Percentiles rank a stretch among this genome's conserved stretches.
Conservation (phyloP, 805 yeast genomes). For the Metschnikowia borealis region DNA sequence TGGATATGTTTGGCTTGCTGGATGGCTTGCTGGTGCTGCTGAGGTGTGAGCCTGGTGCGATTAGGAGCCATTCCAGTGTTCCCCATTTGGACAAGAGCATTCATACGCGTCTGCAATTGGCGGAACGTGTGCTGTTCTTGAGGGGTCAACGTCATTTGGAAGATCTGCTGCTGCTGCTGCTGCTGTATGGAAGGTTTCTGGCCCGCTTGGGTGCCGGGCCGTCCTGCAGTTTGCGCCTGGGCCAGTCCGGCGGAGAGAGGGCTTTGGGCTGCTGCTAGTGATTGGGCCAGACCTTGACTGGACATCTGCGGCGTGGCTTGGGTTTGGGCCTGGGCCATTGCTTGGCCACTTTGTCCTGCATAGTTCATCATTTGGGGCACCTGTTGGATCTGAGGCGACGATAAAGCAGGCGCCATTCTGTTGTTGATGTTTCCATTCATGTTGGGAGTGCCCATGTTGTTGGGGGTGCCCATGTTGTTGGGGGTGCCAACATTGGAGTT, state of each 20-base stretch:
- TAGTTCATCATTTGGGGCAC: constrained; percentile 7
- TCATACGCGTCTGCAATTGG: constrained; percentile 38
- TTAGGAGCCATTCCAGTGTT: constrained; percentile 43
- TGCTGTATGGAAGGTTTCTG: constrained; percentile 29
- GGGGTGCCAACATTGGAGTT: constrained; percentile 16
- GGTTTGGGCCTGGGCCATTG: not conserved
- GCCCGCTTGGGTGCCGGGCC: constrained; percentile 15
- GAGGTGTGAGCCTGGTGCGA: constrained; percentile 37
- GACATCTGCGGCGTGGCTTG: not conserved
- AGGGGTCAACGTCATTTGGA: constrained; percentile 37
- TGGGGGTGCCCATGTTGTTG: constrained; percentile 7
- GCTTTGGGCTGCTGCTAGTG: not conserved
- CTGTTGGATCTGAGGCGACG: constrained; percentile 15
- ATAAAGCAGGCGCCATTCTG: constrained; percentile 10
- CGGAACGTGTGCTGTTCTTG: constrained; percentile 41
- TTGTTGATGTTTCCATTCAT: constrained; percentile 7
- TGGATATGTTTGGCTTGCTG: constrained; percentile 39
- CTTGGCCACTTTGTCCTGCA: constrained; percentile 1
- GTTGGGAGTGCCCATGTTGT: constrained; percentile 7
- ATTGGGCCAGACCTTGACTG: constrained; percentile 2
- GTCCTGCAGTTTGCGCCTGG: not conserved
- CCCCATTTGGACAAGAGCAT: constrained; percentile 40
- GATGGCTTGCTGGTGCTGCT: constrained; percentile 42
- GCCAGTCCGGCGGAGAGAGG: not conserved
- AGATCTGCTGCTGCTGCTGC: constrained; percentile 44